Conservation (phyloP, 2,329 filamentous ascomycete genomes). For the Cordyceps farinosa region DNA sequence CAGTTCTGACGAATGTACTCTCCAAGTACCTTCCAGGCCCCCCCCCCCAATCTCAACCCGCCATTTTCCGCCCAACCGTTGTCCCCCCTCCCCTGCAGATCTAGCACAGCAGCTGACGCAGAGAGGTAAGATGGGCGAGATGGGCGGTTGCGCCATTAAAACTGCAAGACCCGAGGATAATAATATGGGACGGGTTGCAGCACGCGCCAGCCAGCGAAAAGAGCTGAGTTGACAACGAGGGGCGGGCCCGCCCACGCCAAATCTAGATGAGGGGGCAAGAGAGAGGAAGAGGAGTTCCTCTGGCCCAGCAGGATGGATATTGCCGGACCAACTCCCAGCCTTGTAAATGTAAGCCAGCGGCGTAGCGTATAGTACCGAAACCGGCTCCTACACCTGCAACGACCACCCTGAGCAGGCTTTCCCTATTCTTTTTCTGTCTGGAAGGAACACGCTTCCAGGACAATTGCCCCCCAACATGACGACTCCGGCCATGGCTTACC, state of each 20-base stretch:
- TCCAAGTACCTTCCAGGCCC: slow-evolving; percentile 3
- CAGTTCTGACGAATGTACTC: background rate
- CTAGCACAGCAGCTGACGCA: slow-evolving; percentile 7
- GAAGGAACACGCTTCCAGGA: no score
- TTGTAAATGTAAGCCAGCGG: slow-evolving; percentile 17
- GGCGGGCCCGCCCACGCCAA: slow-evolving; percentile 2
- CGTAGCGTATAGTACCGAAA: background rate
- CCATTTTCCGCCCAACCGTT: slow-evolving; percentile 17
- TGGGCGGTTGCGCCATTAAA: slow-evolving; percentile 12
- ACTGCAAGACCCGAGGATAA: background rate
- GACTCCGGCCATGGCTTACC: slow-evolving; percentile 16
- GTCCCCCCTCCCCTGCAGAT: slow-evolving; percentile 12
- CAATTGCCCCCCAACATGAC: background rate
- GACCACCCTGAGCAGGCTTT: background rate
- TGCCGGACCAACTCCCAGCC: slow-evolving; percentile 15
- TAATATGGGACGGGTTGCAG: slow-evolving; percentile 13
- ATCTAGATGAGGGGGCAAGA: slow-evolving; percentile 15
- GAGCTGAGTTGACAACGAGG: background rate
- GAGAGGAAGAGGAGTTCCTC: background rate
- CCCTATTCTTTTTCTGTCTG: background rate
- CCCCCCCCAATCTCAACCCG: slow-evolving; percentile 12
- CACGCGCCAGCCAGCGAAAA: background rate
- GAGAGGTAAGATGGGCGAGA: background rate
- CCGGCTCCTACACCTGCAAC: background rate
- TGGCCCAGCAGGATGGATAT: slow-evolving; percentile 9